These are phyloP conservation scores for Fusarium sp. DNA, from an alignment of 2,329 filamentous ascomycete species.

Conservation along the genomic window DNA sequence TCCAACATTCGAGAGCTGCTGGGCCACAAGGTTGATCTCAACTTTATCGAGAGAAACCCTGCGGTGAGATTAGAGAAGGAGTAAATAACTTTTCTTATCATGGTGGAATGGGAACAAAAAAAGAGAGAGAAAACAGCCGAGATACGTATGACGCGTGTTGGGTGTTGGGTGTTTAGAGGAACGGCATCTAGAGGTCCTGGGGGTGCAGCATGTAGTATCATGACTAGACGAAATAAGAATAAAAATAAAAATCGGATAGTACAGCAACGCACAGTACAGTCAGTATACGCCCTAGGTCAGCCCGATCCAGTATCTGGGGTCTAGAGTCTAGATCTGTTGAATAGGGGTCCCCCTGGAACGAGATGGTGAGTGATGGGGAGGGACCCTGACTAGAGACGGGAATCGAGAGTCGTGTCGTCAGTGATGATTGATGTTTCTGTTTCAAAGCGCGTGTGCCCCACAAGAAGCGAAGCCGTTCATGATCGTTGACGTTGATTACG, in stretches of 20 bases:
- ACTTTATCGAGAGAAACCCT: constrained; percentile 91
- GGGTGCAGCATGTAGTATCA: constrained; percentile 31
- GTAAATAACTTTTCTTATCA: constrained; percentile 55
- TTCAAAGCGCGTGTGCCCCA: constrained; percentile 29
- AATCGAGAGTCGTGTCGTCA: constrained; percentile 45
- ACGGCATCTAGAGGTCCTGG: constrained; percentile 25
- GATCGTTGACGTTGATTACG: constrained; percentile 30
- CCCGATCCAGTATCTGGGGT: background rate
- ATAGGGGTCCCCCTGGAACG: constrained; percentile 4
- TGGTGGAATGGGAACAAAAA: constrained; percentile 12
- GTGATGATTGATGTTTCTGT: constrained; percentile 13
- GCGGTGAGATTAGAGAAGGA: constrained; percentile 91
- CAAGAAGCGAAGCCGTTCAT: constrained; percentile 25
- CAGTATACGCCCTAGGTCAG: constrained; percentile 5
- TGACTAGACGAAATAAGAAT: constrained; percentile 43
- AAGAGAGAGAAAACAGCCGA: constrained; percentile 5
- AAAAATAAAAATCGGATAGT: constrained; percentile 20
- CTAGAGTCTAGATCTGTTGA: constrained; percentile 16
- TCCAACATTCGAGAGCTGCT: constrained; percentile 93
- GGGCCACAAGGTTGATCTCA: constrained; percentile 94
- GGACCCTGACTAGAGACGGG: constrained; percentile 39
- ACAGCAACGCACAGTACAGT: background rate
- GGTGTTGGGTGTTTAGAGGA: constrained; percentile 13
- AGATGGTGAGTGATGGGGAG: constrained; percentile 31
- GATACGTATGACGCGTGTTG: constrained; percentile 19